Percentiles rank a stretch among this genome's conserved stretches.
phyloP scores from a whole-genome alignment of 495 filamentous ascomycete genomes.

The Letharia lupina region DNA sequence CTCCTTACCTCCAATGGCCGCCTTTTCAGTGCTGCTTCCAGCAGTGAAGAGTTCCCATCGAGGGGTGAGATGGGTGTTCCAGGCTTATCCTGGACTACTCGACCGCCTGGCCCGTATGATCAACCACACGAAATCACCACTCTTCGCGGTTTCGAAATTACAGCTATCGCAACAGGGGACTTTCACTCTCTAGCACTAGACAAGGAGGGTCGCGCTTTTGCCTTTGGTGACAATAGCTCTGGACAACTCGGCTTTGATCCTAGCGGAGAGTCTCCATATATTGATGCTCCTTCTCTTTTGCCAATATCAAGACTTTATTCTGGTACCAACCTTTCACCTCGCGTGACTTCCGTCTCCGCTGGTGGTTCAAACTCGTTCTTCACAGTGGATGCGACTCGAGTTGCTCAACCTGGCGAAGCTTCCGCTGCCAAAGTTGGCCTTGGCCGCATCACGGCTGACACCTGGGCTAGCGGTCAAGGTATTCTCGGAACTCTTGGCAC shows the following conservation, averaged over 20 bases:
- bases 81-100: slow-evolving; percentile 67
- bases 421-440: slow-evolving; percentile 33
- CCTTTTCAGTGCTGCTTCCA: slow-evolving; percentile 75
- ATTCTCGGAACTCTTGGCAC: slow-evolving; percentile 77
- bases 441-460: slow-evolving; percentile 57
- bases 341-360: slow-evolving; percentile 66
- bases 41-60: slow-evolving; percentile 66
- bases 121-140: slow-evolving; percentile 65
- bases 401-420: slow-evolving; percentile 42
- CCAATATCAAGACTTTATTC: slow-evolving; percentile 63
- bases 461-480: slow-evolving; percentile 77
- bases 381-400: slow-evolving; percentile 64
- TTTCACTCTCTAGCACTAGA: slow-evolving; percentile 76
- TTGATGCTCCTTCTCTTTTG: slow-evolving; percentile 61
- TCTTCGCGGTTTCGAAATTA: slow-evolving; percentile 54
- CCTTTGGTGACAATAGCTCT: slow-evolving; percentile 81
- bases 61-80: slow-evolving; percentile 82
- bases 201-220: slow-evolving; percentile 65
- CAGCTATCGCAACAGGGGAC: slow-evolving; percentile 73
- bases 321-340: slow-evolving; percentile 47
- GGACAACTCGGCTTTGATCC: slow-evolving; percentile 79
- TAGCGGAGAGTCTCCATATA: slow-evolving; percentile 47
- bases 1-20: slow-evolving; percentile 79
- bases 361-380: slow-evolving; percentile 84
- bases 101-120: slow-evolving; percentile 72